These are phyloP conservation scores for Meyerozyma athensensis DNA, from an alignment of 1,139 yeast species.

Conservation along the genomic window DNA sequence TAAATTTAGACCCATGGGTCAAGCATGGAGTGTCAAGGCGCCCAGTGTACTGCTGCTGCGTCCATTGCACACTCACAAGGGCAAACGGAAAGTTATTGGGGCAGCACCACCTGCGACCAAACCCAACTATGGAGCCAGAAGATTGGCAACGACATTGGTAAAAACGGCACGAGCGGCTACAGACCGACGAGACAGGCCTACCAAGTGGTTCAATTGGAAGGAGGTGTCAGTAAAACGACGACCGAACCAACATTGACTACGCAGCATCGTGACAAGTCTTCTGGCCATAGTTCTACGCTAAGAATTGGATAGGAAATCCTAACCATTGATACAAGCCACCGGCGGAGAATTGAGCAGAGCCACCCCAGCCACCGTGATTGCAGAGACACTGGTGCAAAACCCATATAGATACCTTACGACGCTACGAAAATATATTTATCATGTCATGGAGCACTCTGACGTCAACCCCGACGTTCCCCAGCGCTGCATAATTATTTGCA, in stretches of 20 bases:
- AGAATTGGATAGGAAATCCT: conserved; percentile 2
- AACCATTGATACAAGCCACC: conserved; percentile 1
- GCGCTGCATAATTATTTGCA: neutral
- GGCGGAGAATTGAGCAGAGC: neutral
- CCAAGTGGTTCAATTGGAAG: neutral
- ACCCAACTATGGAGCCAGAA: neutral
- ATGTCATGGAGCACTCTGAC: neutral
- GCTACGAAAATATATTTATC: neutral
- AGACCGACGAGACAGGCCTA: neutral
- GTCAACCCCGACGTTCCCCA: neutral
- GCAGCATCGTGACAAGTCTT: neutral
- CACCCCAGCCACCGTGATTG: neutral
- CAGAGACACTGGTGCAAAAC: neutral
- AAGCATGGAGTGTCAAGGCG: neutral
- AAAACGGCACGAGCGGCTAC: neutral
- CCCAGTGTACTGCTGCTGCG: neutral
- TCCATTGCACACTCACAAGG: neutral
- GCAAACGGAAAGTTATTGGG: neutral
- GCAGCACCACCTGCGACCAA: neutral
- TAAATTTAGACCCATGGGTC: too few relatives aligned
- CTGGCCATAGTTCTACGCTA: neutral
- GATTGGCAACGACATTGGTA: neutral
- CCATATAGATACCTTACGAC: neutral
- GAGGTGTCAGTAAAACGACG: conserved; percentile 1
- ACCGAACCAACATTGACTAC: neutral